Conservation (phyloP, 108 stramenopile species). For the Conticribra guillardii region DNA sequence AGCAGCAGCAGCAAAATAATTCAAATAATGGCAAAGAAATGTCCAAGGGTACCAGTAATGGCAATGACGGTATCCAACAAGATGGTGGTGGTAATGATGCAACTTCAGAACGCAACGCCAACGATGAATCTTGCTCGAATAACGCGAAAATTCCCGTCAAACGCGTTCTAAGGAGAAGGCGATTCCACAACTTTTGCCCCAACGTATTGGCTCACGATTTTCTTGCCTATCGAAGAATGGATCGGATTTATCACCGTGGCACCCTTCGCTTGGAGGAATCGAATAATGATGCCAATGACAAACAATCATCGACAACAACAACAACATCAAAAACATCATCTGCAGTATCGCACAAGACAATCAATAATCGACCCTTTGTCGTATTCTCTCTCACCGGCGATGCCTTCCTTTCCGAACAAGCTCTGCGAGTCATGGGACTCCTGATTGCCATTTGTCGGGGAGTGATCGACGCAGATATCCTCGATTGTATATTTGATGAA, state of each 20-base stretch:
- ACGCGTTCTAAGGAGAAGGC: slow-evolving; percentile 54
- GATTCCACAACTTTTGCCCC: slow-evolving; percentile 83
- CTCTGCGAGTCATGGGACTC: slow-evolving; percentile 63
- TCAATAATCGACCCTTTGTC: slow-evolving; percentile 55
- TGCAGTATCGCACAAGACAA: slow-evolving; percentile 1
- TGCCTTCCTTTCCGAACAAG: slow-evolving; percentile 74
- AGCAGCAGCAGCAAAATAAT: slow-evolving; percentile 15
- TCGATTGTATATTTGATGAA: slow-evolving; percentile 87
- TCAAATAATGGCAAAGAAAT: slow-evolving; percentile 23
- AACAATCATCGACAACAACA: not conserved
- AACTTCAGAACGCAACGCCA: not conserved
- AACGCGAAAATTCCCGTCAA: slow-evolving; percentile 6
- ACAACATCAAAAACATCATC: too few relatives aligned
- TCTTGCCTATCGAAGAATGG: slow-evolving; percentile 66
- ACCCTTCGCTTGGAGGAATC: slow-evolving; percentile 51
- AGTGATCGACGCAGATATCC: slow-evolving; percentile 65
- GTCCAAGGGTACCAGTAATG: too few relatives aligned
- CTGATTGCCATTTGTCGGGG: slow-evolving; percentile 71
- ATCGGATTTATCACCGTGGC: slow-evolving; percentile 78
- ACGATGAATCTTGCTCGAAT: not conserved
- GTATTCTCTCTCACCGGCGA: slow-evolving; percentile 77
- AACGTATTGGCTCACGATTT: slow-evolving; percentile 73
- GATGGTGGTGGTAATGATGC: not conserved
- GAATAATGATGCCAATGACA: not conserved
- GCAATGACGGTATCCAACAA: not conserved